Evolutionary conservation across 306 rosid species (phyloP).

Genomic region (Quercus parvula): DNA sequence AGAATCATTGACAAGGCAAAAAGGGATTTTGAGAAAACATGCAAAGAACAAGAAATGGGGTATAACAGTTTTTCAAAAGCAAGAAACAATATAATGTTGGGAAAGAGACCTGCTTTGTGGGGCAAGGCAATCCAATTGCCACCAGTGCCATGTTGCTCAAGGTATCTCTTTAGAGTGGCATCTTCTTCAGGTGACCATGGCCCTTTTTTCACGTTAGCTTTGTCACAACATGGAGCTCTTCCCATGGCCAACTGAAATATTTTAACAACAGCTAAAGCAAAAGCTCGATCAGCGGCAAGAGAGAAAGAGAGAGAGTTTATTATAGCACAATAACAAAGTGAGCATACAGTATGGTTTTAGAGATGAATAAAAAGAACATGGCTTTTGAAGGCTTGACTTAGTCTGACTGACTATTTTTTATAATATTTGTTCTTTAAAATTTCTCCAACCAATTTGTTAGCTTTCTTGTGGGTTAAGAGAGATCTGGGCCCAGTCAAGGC

Average conservation of each 20-base stretch:
- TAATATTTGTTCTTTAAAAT: neutral
- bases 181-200: constrained; percentile 91
- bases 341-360: neutral
- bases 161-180: constrained; percentile 46
- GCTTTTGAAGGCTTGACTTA: constrained; percentile 34
- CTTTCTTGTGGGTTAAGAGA: neutral
- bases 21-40: neutral
- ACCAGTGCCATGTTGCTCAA: constrained; percentile 44
- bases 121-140: constrained; percentile 67
- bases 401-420: constrained; percentile 25
- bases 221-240: constrained; percentile 83
- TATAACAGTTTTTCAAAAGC: neutral
- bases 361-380: neutral
- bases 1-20: neutral
- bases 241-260: constrained; percentile 42
- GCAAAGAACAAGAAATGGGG: neutral
- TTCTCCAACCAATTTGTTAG: too few relatives aligned
- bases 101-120: constrained; percentile 55
- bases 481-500: constrained; percentile 20
- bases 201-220: constrained; percentile 69
- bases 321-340: neutral
- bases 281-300: too few relatives aligned
- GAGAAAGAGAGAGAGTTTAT: neutral
- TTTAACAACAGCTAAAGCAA: neutral
- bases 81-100: neutral